A percentile compares a stretch with the other conserved stretches of the same genome.
These are phyloP conservation scores for Exophiala phaeomuriformis DNA, from an alignment of 2,329 filamentous ascomycete species.

Conservation along the genomic window DNA sequence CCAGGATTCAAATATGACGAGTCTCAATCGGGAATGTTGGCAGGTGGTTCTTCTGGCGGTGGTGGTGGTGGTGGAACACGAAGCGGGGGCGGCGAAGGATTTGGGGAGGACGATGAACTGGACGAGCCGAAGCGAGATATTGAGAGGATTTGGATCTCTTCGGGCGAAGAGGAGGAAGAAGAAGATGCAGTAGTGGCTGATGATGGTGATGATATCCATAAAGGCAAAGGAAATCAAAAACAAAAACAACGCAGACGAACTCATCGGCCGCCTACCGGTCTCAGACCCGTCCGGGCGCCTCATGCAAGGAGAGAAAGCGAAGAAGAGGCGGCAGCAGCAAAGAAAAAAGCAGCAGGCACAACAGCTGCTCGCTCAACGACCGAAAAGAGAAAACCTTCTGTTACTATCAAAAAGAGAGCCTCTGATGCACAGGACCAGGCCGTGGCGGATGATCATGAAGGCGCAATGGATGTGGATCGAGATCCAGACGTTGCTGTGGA, in stretches of 20 bases:
- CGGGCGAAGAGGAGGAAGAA: slow-evolving; percentile 47
- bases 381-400: no score
- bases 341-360: not conserved
- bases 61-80: slow-evolving; percentile 28
- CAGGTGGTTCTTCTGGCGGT: slow-evolving; percentile 29
- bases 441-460: slow-evolving; percentile 6
- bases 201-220: slow-evolving; percentile 26
- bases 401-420: slow-evolving; percentile 7
- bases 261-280: not conserved
- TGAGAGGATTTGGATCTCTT: slow-evolving; percentile 48
- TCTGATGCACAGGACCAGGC: slow-evolving; percentile 6
- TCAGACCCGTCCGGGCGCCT: slow-evolving; percentile 19
- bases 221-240: slow-evolving; percentile 39
- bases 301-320: slow-evolving; percentile 9
- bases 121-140: slow-evolving; percentile 43
- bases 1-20: slow-evolving; percentile 1
- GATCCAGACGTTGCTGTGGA: no score
- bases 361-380: no score
- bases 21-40: slow-evolving; percentile 20
- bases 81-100: slow-evolving; percentile 26
- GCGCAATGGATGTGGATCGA: slow-evolving; percentile 27
- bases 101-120: slow-evolving; percentile 40
- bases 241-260: no score
- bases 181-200: not conserved
- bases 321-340: not conserved